Evolutionary conservation across 108 stramenopile genomes (phyloP).

Genomic region (Skeletonema marinoi): DNA sequence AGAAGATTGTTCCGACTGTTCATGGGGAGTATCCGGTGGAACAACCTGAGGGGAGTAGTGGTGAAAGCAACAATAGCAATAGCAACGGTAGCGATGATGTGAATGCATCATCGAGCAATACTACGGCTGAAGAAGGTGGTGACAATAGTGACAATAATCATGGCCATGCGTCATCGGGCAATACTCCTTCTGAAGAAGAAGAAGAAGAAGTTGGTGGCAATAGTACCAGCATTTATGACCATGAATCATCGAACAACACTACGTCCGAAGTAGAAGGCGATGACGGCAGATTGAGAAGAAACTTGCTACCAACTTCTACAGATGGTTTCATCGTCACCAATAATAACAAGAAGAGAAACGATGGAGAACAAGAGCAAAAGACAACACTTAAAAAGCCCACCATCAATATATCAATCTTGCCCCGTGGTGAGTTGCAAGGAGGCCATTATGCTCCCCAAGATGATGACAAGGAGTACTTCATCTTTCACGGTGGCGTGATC

Average conservation of each 20-base stretch:
- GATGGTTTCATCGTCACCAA: background rate
- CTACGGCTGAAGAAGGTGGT: background rate
- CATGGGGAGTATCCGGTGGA: background rate
- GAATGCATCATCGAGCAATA: background rate
- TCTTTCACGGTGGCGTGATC: slow-evolving; percentile 46
- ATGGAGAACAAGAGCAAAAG: background rate
- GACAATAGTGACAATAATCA: background rate
- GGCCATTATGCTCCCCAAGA: slow-evolving; percentile 23
- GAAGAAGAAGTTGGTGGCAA: background rate
- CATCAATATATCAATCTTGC: background rate
- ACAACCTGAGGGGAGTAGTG: background rate
- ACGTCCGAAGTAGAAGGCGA: background rate
- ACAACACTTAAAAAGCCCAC: background rate
- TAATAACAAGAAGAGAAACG: background rate
- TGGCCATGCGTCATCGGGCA: background rate
- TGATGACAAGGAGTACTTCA: slow-evolving; percentile 21
- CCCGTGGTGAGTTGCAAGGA: slow-evolving; percentile 47
- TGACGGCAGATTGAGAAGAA: too few relatives aligned
- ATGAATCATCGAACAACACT: background rate
- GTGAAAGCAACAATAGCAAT: too few relatives aligned
- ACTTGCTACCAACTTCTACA: background rate
- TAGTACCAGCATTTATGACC: background rate
- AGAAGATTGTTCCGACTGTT: slow-evolving; percentile 29
- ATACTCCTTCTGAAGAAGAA: background rate
- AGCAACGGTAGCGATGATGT: background rate